Percentiles rank a stretch among this genome's conserved stretches.
These are phyloP conservation scores for Holtermanniella nyarrowii DNA, from an alignment of 768 basidiomycete genomes.

Conservation along the genomic window DNA sequence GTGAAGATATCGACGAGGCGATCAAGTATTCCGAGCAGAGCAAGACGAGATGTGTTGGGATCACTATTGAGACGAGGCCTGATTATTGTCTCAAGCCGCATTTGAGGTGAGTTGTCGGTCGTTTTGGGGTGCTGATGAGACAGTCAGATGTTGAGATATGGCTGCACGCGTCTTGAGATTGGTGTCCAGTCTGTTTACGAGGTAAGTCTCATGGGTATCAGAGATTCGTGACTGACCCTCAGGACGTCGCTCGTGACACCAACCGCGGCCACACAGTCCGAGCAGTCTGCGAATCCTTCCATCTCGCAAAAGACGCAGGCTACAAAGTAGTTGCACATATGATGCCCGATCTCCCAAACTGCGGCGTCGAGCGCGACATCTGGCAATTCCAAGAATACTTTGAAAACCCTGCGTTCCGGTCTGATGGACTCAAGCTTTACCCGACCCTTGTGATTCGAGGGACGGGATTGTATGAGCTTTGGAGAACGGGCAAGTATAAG, in stretches of 20 bases:
- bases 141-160: slow-evolving; percentile 97
- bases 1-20: slow-evolving; percentile 87
- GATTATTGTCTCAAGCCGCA: slow-evolving; percentile 97
- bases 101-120: slow-evolving; percentile 52
- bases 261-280: slow-evolving; percentile 98
- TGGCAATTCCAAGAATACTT: slow-evolving; percentile 99
- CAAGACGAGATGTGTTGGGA: slow-evolving; percentile 96
- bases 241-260: slow-evolving; percentile 92
- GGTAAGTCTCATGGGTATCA: slow-evolving; percentile 2
- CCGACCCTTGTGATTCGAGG: slow-evolving; percentile 96
- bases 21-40: slow-evolving; percentile 94
- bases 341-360: slow-evolving; percentile 99
- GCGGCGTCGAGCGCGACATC: slow-evolving; percentile 91
- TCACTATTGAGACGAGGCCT: slow-evolving; percentile 96
- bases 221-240: background rate
- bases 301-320: slow-evolving; percentile 94
- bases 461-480: slow-evolving; percentile 73
- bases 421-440: slow-evolving; percentile 96
- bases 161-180: slow-evolving; percentile 95
- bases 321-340: slow-evolving; percentile 99
- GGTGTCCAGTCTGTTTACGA: slow-evolving; percentile 99
- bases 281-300: slow-evolving; percentile 92
- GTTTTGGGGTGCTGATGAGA: background rate
- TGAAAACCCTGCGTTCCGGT: slow-evolving; percentile 93
- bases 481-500: slow-evolving; percentile 94